Conservation (phyloP, 2,329 filamentous ascomycete species). For the Xylaria sp. region DNA sequence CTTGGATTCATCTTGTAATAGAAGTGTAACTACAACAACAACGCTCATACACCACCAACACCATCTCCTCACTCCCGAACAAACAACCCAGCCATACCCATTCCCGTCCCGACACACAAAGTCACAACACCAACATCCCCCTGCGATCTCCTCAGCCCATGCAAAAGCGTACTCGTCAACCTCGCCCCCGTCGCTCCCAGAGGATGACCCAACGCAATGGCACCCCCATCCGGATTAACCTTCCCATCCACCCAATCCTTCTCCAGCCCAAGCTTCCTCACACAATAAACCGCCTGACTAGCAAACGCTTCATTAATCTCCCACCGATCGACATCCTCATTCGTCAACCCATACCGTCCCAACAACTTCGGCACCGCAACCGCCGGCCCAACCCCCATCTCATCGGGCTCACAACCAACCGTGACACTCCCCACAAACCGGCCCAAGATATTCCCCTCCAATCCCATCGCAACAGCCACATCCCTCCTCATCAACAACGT, state of each 20-base stretch:
- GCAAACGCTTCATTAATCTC: conserved; percentile 87
- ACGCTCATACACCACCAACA: too few relatives aligned
- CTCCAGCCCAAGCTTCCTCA: conserved; percentile 64
- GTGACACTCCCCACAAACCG: conserved; percentile 67
- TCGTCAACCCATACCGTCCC: conserved; percentile 59
- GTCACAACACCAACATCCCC: conserved; percentile 78
- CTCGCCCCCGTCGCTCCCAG: conserved; percentile 82
- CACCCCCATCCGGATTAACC: conserved; percentile 89
- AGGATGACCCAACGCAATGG: conserved; percentile 90
- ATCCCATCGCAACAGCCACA: conserved; percentile 67
- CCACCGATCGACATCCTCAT: conserved; percentile 73
- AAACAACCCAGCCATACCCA: conserved; percentile 68
- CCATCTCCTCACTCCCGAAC: conserved; percentile 50
- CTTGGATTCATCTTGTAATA: too few relatives aligned
- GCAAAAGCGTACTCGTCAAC: conserved; percentile 66
- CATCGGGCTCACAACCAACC: too few relatives aligned
- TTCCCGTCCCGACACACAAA: conserved; percentile 85
- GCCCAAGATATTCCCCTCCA: conserved; percentile 65
- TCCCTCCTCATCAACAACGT: conserved; percentile 79
- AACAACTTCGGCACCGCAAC: conserved; percentile 80
- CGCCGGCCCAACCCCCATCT: conserved; percentile 73
- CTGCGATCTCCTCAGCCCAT: conserved; percentile 62
- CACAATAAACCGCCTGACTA: conserved; percentile 62
- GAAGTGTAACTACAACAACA: too few relatives aligned
- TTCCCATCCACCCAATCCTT: conserved; percentile 55